Evolutionary conservation across 1,139 yeast genomes (phyloP).

Genomic region (Nakaseomyces glabratus): DNA sequence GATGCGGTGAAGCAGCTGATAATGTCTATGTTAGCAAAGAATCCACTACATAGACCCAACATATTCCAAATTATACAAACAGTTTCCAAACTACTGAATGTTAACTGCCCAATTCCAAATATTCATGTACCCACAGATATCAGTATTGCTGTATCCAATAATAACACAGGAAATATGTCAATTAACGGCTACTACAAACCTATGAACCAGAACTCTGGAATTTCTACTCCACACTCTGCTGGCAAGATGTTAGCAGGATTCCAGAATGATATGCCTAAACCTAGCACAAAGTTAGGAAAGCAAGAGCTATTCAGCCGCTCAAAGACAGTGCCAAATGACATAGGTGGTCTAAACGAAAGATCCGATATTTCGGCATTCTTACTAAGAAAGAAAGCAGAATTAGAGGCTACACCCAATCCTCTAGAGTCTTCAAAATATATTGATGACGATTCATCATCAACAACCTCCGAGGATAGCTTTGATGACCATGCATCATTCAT

Average conservation of each 20-base stretch:
- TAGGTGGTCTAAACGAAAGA: background rate
- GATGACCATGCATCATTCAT: conserved; percentile 1
- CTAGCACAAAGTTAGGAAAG: background rate
- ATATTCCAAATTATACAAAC: conserved; percentile 62
- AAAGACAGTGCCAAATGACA: background rate
- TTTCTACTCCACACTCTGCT: conserved; percentile 2
- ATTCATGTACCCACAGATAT: conserved; percentile 22
- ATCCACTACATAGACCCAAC: conserved; percentile 65
- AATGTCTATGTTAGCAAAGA: conserved; percentile 53
- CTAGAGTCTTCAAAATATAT: background rate
- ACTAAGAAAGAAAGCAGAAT: background rate
- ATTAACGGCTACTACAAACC: conserved; percentile 5
- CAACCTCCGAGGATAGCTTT: conserved; percentile 3
- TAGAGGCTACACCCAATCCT: background rate
- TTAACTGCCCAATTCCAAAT: conserved; percentile 40
- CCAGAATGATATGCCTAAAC: background rate
- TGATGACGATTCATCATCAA: background rate
- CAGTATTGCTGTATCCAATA: conserved; percentile 8
- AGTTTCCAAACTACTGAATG: conserved; percentile 50
- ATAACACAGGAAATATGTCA: background rate
- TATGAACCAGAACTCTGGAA: background rate
- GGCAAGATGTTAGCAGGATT: conserved; percentile 1
- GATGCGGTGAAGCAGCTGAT: conserved; percentile 49
- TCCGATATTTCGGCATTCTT: conserved; percentile 5
- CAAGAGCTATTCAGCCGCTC: background rate